These are phyloP conservation scores for Tuber magnatum DNA, from an alignment of 495 filamentous ascomycete genomes.

Conservation along the genomic window DNA sequence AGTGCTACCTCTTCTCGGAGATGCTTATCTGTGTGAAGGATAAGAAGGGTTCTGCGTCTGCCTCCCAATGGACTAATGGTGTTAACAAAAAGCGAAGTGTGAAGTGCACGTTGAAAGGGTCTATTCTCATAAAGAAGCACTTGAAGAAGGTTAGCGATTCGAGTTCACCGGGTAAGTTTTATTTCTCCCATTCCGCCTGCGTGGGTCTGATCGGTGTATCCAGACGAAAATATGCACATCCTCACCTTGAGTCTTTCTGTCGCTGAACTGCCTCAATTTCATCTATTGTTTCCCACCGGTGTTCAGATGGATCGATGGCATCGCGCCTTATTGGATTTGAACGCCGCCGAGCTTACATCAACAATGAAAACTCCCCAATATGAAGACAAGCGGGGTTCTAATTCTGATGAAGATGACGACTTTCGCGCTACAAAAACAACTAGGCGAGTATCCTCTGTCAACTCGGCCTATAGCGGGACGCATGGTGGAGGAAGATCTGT, in stretches of 20 bases:
- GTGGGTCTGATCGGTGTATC: conserved; percentile 19
- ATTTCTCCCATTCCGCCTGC: conserved; percentile 2
- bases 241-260: conserved; percentile 89
- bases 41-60: conserved; percentile 59
- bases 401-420: conserved; percentile 85
- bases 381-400: conserved; percentile 58
- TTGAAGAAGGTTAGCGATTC: conserved; percentile 77
- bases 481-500: conserved; percentile 73
- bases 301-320: conserved; percentile 87
- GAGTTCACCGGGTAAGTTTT: conserved; percentile 45
- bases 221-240: conserved; percentile 63
- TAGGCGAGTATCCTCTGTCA: conserved; percentile 77
- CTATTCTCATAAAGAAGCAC: conserved; percentile 97
- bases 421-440: conserved; percentile 61
- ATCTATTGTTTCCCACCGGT: conserved; percentile 80
- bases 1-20: conserved; percentile 94
- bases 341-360: conserved; percentile 56
- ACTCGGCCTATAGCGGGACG: conserved; percentile 77
- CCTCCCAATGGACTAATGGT: conserved; percentile 56
- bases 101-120: conserved; percentile 88
- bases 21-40: conserved; percentile 99
- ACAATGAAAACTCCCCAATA: conserved; percentile 61
- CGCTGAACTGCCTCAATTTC: conserved; percentile 90
- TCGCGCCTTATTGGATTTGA: conserved; percentile 75
- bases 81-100: conserved; percentile 49